Conservation (phyloP, 2,329 filamentous ascomycete species). For the Arthrobotrys sphaeroides region DNA sequence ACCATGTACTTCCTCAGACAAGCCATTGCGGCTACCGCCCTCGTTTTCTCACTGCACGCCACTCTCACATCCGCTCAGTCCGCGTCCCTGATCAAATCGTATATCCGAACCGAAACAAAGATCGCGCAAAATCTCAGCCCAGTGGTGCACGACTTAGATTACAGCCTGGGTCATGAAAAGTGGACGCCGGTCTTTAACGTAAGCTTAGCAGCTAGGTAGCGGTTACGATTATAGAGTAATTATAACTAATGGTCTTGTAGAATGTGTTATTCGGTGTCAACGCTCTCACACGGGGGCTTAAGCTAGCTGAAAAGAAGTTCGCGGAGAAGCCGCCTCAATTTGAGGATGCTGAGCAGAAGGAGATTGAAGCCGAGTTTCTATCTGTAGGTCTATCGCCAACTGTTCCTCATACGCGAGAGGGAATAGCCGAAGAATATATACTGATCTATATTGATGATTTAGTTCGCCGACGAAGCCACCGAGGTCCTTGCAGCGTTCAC, state of each 20-base stretch:
- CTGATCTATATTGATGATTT: neutral
- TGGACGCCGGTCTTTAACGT: neutral
- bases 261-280: neutral
- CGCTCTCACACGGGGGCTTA: neutral
- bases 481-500: neutral
- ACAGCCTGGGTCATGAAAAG: neutral
- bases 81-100: neutral
- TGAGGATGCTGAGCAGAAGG: neutral
- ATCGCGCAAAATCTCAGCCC: neutral
- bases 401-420: neutral
- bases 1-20: neutral
- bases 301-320: neutral
- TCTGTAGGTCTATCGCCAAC: neutral
- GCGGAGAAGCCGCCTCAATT: neutral
- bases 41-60: neutral
- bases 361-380: neutral
- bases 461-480: slow-evolving; percentile 4
- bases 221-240: neutral
- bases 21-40: neutral
- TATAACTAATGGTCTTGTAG: neutral
- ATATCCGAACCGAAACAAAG: neutral
- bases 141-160: neutral
- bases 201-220: neutral
- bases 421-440: neutral
- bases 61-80: neutral